These are phyloP conservation scores for Colletotrichum australisinense DNA, from an alignment of 2,329 filamentous ascomycete species.

Conservation along the genomic window DNA sequence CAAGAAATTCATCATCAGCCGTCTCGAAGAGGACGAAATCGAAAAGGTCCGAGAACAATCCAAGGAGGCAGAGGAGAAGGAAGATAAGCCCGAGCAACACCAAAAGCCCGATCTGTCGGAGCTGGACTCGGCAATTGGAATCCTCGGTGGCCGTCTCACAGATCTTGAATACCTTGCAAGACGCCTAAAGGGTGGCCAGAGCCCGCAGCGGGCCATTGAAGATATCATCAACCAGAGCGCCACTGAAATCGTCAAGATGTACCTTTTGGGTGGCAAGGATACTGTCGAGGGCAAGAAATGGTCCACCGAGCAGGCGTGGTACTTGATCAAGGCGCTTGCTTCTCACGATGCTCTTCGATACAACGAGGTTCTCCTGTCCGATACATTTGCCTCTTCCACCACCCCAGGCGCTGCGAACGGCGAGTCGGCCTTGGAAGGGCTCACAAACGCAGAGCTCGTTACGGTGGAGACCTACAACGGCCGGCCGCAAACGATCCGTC, in stretches of 20 bases:
- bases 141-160: conserved; percentile 90
- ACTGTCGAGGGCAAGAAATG: conserved; percentile 69
- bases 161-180: conserved; percentile 96
- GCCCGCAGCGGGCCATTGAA: conserved; percentile 80
- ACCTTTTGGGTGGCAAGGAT: conserved; percentile 73
- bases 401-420: conserved; percentile 65
- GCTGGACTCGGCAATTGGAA: conserved; percentile 83
- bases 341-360: conserved; percentile 78
- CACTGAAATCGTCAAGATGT: conserved; percentile 93
- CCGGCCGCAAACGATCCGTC: conserved; percentile 80
- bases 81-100: conserved; percentile 43
- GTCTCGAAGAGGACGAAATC: conserved; percentile 68
- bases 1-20: conserved; percentile 88
- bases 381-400: conserved; percentile 74
- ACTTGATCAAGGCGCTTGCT: conserved; percentile 83
- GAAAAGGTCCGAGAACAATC: conserved; percentile 32
- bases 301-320: conserved; percentile 91
- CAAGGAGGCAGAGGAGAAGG: conserved; percentile 42
- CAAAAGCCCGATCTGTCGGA: conserved; percentile 67
- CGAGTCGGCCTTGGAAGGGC: conserved; percentile 80
- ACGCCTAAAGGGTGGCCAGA: conserved; percentile 87
- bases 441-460: conserved; percentile 90
- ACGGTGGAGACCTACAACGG: conserved; percentile 79
- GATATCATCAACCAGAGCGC: conserved; percentile 92
- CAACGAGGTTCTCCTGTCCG: conserved; percentile 84